Conservation (phyloP, 805 yeast species). For the Cyberlindnera mrakii region DNA sequence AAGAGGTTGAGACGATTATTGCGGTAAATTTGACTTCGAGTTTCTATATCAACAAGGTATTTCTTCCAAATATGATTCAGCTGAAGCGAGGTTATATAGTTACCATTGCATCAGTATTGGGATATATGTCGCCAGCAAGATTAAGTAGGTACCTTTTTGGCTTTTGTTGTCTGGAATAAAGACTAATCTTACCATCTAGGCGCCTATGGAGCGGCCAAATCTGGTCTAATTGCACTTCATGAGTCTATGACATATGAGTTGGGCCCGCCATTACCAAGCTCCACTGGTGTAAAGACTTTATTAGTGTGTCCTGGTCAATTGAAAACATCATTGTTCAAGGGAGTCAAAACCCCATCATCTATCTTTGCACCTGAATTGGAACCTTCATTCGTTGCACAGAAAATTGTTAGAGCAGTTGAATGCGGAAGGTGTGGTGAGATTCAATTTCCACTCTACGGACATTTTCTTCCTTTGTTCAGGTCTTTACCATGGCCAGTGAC, state of each 20-base stretch:
- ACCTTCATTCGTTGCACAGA: slow-evolving; percentile 57
- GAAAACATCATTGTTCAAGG: slow-evolving; percentile 65
- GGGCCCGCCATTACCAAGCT: slow-evolving; percentile 37
- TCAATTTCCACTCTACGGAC: slow-evolving; percentile 70
- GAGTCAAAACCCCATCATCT: slow-evolving; percentile 67
- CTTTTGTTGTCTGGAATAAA: neutral
- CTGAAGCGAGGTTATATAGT: slow-evolving; percentile 66
- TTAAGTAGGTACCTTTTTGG: slow-evolving; percentile 27
- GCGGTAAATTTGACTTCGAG: slow-evolving; percentile 66
- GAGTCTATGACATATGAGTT: slow-evolving; percentile 72
- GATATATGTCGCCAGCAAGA: slow-evolving; percentile 78
- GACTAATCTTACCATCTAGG: neutral
- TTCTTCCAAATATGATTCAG: slow-evolving; percentile 67
- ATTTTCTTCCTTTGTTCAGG: slow-evolving; percentile 64
- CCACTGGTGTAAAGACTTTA: slow-evolving; percentile 59
- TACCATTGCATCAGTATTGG: slow-evolving; percentile 79
- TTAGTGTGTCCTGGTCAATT: slow-evolving; percentile 87
- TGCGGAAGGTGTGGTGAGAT: slow-evolving; percentile 64
- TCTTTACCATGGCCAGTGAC: slow-evolving; percentile 64
- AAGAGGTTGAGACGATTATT: slow-evolving; percentile 57
- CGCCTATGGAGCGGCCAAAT: slow-evolving; percentile 86
- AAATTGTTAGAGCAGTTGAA: slow-evolving; percentile 49
- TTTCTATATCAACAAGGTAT: slow-evolving; percentile 61
- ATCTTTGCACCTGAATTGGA: slow-evolving; percentile 79
- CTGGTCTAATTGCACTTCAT: slow-evolving; percentile 80